phyloP scores from a whole-genome alignment of 352 stramenopile genomes.

The Phytophthora boehmeriae region DNA sequence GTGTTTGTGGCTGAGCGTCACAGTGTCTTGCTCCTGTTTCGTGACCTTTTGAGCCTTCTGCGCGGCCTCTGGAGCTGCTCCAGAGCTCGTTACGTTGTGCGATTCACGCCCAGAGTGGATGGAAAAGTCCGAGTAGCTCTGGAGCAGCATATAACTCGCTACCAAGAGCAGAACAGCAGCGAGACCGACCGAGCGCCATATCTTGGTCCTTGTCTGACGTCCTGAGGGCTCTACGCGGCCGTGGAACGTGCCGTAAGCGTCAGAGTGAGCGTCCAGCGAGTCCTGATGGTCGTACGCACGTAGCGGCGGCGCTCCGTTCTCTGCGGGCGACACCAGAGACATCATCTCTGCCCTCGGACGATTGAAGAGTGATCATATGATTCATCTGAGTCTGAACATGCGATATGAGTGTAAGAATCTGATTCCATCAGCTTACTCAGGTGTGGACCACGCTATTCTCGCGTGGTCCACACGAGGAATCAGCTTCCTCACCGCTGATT shows the following conservation, averaged over 20 bases:
- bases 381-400: neutral
- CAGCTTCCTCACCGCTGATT: too few relatives aligned
- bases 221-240: conserved; percentile 13
- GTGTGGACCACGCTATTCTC: too few relatives aligned
- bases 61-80: neutral
- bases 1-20: conserved; percentile 22
- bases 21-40: conserved; percentile 4
- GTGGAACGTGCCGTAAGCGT: conserved; percentile 27
- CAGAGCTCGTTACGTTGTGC: neutral
- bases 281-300: conserved; percentile 7
- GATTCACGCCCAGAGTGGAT: neutral
- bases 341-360: conserved; percentile 21
- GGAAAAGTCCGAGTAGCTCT: conserved; percentile 14
- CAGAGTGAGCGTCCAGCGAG: conserved; percentile 3
- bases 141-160: conserved; percentile 28
- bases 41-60: conserved; percentile 10
- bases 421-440: too few relatives aligned
- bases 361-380: conserved; percentile 11
- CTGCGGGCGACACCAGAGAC: conserved; percentile 16
- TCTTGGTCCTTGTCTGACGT: conserved; percentile 2
- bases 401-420: too few relatives aligned
- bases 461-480: too few relatives aligned
- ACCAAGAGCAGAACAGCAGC: conserved; percentile 22
- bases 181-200: conserved; percentile 23
- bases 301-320: neutral